Evolutionary conservation across 768 basidiomycete genomes (phyloP).

Genomic region (Leccinellum albellum): DNA sequence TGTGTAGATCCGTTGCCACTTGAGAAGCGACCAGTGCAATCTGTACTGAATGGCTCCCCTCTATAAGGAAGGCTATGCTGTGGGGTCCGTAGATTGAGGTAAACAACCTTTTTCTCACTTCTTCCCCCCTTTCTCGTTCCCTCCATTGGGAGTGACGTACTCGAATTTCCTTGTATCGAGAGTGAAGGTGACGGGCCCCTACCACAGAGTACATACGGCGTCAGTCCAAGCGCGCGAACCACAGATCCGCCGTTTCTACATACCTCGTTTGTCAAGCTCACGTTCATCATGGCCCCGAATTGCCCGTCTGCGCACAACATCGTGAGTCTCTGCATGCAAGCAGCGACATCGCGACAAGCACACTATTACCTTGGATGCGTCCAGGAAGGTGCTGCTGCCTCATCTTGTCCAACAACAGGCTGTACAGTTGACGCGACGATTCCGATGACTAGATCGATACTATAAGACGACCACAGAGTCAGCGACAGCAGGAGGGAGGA

Average conservation of each 20-base stretch:
- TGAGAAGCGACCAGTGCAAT: not conserved
- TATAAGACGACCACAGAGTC: too few relatives aligned
- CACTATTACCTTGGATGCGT: conserved; percentile 67
- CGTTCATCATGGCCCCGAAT: conserved; percentile 97
- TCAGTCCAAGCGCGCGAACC: conserved; percentile 1
- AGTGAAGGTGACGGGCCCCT: conserved; percentile 86
- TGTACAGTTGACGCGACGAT: conserved; percentile 65
- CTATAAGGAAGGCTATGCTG: not conserved
- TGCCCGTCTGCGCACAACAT: conserved; percentile 60
- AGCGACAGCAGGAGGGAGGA: not conserved
- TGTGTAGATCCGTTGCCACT: not conserved
- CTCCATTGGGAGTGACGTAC: conserved; percentile 40
- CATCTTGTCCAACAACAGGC: conserved; percentile 66
- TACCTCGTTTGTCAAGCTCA: conserved; percentile 85
- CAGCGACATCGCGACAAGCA: not conserved
- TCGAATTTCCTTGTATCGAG: conserved; percentile 79
- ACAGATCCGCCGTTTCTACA: conserved; percentile 9
- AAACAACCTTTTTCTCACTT: conserved; percentile 5
- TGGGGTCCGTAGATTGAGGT: conserved; percentile 3
- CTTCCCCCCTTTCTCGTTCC: conserved; percentile 8
- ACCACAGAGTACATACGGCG: not conserved
- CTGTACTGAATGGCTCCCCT: conserved; percentile 5
- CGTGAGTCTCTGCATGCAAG: not conserved
- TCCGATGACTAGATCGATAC: conserved; percentile 50
- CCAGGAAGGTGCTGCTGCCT: conserved; percentile 62